These are phyloP conservation scores for Dictyophora rubrovolvata DNA, from an alignment of 768 basidiomycete species.

Conservation along the genomic window DNA sequence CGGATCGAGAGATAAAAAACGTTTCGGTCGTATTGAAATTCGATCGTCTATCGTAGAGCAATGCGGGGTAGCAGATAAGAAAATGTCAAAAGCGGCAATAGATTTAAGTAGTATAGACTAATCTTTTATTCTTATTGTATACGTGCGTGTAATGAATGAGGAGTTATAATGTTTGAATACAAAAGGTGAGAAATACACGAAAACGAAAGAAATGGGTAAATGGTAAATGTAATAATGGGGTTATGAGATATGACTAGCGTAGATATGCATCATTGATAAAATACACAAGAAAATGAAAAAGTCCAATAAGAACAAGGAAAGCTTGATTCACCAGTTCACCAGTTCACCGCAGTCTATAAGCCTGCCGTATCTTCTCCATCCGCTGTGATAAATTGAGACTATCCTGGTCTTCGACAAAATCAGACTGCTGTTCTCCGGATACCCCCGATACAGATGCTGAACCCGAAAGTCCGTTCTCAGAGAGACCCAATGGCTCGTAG, in stretches of 20 bases:
- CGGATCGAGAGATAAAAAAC: background rate
- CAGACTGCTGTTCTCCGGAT: background rate
- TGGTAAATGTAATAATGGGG: too few species aligned
- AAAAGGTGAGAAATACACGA: too few species aligned
- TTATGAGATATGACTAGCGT: too few species aligned
- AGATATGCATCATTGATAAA: too few species aligned
- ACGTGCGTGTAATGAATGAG: too few species aligned
- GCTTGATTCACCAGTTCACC: too few species aligned
- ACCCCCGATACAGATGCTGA: too few species aligned
- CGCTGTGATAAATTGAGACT: slow-evolving; percentile 1
- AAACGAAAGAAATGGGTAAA: too few species aligned
- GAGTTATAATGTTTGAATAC: too few species aligned
- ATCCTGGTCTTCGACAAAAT: slow-evolving; percentile 2
- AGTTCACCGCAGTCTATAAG: slow-evolving; percentile 6
- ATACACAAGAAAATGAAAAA: background rate
- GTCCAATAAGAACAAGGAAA: background rate
- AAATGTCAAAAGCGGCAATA: background rate
- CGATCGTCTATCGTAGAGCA: slow-evolving; percentile 2
- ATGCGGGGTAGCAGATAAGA: background rate
- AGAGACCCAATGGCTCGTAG: background rate
- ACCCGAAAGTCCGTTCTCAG: background rate
- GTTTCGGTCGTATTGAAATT: background rate
- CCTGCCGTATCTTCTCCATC: slow-evolving; percentile 7
- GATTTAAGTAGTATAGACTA: background rate
- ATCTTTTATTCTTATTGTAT: too few species aligned